Evolutionary conservation across 1,284 basidiomycete genomes (phyloP), one percentile per base, ranked within the genome.

Genomic region (Sporisorium exsertum): DNA sequence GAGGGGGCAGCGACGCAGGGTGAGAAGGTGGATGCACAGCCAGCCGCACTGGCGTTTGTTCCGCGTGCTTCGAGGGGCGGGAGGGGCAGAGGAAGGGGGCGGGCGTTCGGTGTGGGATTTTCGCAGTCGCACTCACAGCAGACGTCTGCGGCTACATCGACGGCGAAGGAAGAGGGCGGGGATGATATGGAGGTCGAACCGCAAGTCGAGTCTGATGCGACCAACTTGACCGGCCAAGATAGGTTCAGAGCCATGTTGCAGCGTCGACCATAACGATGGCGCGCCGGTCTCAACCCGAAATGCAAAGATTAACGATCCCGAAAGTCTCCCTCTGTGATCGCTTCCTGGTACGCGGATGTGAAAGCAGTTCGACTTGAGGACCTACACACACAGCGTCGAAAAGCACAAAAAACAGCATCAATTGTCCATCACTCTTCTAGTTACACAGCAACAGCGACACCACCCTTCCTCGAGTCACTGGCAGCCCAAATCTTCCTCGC

Each of bases 391-490:
- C 45, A 47, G 4, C 12, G 13, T 8, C 40, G 20, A 13, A 18
- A 22, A 37, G 32, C 45, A 15, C 12, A 47, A 24, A 27, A 24
- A 29, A 49, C 12, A 16, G 16, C 5, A n/a, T 22, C 37, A 18
- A 51, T 33, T 42, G 35, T 35, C 24, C 20, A 29, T 32, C 10
- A 10, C 24, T 20, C 35, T 40, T 22, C n/a, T 26, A 9, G 18
- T 47, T 55, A 83, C 40, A 81, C 77, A 46, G 80, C 81, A 0
- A 64, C 60, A 1, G 81, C 81, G 3, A 81, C 58, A 13, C 81
- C 81, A 6, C 74, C 75, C 35, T 83, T 83, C n/a, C 81, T 58
- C 15, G 71, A 76, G 57, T 83, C 81, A 49, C 79, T 81, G 3
- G 79, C 79, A 16, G 74, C 81, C 24, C 29, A 65, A 18, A 82